Evolutionary conservation across 2,329 filamentous ascomycete genomes (phyloP), one percentile per base, ranked within the genome.

Genomic region (Colletotrichum australisinense): DNA sequence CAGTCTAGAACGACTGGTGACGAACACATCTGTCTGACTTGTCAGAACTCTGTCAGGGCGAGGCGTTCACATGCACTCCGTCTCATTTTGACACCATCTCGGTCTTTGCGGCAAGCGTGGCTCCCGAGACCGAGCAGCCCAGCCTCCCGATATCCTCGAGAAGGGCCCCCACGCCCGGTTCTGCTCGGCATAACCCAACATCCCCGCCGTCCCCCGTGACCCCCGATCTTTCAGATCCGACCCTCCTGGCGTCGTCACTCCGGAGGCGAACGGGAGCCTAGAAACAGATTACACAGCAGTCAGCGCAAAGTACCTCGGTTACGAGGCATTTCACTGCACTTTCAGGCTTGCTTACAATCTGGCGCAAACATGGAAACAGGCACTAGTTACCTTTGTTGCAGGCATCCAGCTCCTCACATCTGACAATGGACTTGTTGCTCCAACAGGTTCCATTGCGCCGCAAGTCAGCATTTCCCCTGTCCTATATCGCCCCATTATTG

Each of bases 291-390:
- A 46, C 4, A 5, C 14, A 4, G 4, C n/a, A 59, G 58, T 63
- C 32, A 69, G 58, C 66, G 32, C 58, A 8, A 9, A 49, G 35
- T 22, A 32, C 38, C n/a, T n/a, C 5, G 12, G 59, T 22, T 22
- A 16, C 30, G 24, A 35, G 42, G 22, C 6, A 22, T 14, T 16
- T 63, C 32, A 19, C 30, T 24, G 9, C 9, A n/a, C 35, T 30
- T 22, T 28, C n/a, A 28, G 9, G 46, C 30, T 24, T n/a, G 14
- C 62, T 30, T 22, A 5, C 38, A 49, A 58, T 8, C 22, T 5
- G 12, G 28, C n/a, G n/a, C 53, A 14, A 58, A 55, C 63, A 67
- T 67, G 68, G 53, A 56, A 67, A 26, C 68, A 56, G 55, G 12
- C 22, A 53, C 32, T n/a, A n/a, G 30, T n/a, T 35, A 35, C 32